These are phyloP conservation scores for Taphrina populina DNA, from an alignment of 1,139 yeast species.

Conservation along the genomic window DNA sequence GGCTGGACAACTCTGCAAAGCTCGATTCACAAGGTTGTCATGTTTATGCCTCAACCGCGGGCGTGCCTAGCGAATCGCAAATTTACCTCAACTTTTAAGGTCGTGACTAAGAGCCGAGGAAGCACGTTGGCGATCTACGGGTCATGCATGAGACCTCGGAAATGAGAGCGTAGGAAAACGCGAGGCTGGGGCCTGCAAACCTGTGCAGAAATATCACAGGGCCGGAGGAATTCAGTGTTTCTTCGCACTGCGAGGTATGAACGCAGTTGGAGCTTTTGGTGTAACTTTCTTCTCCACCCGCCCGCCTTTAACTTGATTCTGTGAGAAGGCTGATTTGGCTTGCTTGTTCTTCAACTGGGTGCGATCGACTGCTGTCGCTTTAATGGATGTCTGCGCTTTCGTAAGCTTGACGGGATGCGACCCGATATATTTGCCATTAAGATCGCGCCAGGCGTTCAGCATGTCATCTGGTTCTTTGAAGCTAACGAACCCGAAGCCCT, in stretches of 20 bases:
- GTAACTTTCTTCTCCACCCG: conserved; percentile 12
- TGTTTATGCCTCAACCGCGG: too few species aligned
- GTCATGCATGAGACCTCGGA: too few species aligned
- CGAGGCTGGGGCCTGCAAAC: too few species aligned
- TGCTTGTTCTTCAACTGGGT: conserved; percentile 28
- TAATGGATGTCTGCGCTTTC: conserved; percentile 49
- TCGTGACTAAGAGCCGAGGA: too few species aligned
- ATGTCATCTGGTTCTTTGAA: conserved; percentile 64
- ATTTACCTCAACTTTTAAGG: too few species aligned
- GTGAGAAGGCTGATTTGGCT: conserved; percentile 27
- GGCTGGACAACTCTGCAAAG: too few species aligned
- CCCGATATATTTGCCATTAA: conserved; percentile 73
- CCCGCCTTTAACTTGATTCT: conserved; percentile 24
- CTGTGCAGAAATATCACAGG: too few species aligned
- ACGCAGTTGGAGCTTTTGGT: conserved; percentile 5
- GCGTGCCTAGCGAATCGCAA: too few species aligned
- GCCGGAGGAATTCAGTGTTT: conserved; percentile 2
- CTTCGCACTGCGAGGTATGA: conserved; percentile 20
- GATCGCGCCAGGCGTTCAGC: conserved; percentile 66
- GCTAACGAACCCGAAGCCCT: conserved; percentile 88
- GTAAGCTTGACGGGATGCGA: conserved; percentile 69
- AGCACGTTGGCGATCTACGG: too few species aligned
- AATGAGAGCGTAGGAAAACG: too few species aligned
- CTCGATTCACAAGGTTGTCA: too few species aligned
- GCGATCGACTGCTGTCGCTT: conserved; percentile 32